Conservation (phyloP, 1,284 basidiomycete species). For the Boletus subluridellus region DNA sequence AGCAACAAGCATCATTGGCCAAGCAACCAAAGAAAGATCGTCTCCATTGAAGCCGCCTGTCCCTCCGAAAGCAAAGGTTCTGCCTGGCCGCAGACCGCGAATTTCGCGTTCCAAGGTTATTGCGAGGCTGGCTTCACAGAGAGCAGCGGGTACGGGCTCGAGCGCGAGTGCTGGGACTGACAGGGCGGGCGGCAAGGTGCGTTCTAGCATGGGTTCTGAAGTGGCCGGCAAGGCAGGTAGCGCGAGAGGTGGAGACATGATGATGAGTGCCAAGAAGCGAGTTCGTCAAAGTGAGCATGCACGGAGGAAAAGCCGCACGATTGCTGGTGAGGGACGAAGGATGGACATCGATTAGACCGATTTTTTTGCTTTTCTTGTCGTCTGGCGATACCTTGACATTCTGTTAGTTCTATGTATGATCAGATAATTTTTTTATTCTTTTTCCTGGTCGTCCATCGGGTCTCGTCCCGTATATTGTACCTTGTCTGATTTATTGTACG, state of each 20-base stretch:
- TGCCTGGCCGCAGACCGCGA: constrained; percentile 59
- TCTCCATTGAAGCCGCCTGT: constrained; percentile 18
- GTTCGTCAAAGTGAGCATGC: constrained; percentile 67
- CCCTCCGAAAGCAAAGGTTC: constrained; percentile 38
- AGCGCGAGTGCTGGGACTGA: constrained; percentile 5
- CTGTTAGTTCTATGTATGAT: constrained; percentile 11
- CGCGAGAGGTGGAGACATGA: constrained; percentile 36
- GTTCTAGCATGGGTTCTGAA: constrained; percentile 57
- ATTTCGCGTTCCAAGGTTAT: constrained; percentile 77
- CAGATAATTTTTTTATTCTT: constrained; percentile 5
- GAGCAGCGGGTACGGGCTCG: constrained; percentile 40
- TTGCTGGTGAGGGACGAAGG: constrained; percentile 7
- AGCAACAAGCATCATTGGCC: constrained; percentile 27
- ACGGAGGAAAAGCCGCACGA: constrained; percentile 42
- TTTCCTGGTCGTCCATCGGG: neutral
- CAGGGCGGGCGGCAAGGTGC: constrained; percentile 31
- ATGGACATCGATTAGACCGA: constrained; percentile 33
- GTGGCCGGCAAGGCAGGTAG: constrained; percentile 43
- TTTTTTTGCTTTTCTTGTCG: neutral
- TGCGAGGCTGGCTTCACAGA: constrained; percentile 68
- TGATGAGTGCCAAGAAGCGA: constrained; percentile 62
- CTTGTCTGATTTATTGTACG: constrained; percentile 15
- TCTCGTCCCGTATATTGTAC: constrained; percentile 1
- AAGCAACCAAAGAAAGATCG: neutral
- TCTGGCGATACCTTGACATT: constrained; percentile 7